Base-by-base conservation (phyloP, 768 basidiomycete species). In the Pisolithus microcarpus region DNA sequence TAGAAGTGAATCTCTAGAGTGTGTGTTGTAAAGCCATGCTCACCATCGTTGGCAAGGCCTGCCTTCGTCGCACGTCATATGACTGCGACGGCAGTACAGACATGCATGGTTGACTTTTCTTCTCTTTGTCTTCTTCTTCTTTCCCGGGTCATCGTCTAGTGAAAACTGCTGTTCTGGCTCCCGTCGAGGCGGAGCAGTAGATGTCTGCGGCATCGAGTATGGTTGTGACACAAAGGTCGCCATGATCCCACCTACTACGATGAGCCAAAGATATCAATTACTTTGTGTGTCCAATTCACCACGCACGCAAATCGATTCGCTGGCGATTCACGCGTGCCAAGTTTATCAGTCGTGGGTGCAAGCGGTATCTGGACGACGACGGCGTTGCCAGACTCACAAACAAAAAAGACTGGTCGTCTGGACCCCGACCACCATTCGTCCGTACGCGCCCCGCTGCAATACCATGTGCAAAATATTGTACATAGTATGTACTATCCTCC, bases 81-180 rank as follows among this genome's bases (percentile, higher is more conserved):
- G 88, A 74, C 89, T 91, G 53, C 90, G 75, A 64, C 91, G 77
- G 70, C 92, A 96, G 67, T 94, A 96, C 39, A 96, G 72, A 65
- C 92, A 96, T 5, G 93, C 92, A 70, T 93, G 91, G 66, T 91
- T 91, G 52, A 91, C 89, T 66, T 93, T 93, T 50, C 89, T 72
- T 55, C 90, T 72, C 69, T 87, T 89, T 10, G 80, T 55, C 52
- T 73, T 72, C 60, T 69, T 71, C 66, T 72, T 76, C 63, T 68
- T 72, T 9, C 61, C 62, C 18, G 60, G 55, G 18, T 65, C 62
- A 28, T 67, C 61, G 26, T 67, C 72, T 54, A 69, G 69, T 6
- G 56, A 53, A 15, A 38, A 38, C 30, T 40, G 38, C 18, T 56
- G 57, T 42, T 68, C 65, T 24, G 55, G 54, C 26, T 67, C 65